Evolutionary conservation across 2,329 filamentous ascomycete species (phyloP), one percentile per base, ranked within the genome.

Genomic region (Domatiomyces globalis): DNA sequence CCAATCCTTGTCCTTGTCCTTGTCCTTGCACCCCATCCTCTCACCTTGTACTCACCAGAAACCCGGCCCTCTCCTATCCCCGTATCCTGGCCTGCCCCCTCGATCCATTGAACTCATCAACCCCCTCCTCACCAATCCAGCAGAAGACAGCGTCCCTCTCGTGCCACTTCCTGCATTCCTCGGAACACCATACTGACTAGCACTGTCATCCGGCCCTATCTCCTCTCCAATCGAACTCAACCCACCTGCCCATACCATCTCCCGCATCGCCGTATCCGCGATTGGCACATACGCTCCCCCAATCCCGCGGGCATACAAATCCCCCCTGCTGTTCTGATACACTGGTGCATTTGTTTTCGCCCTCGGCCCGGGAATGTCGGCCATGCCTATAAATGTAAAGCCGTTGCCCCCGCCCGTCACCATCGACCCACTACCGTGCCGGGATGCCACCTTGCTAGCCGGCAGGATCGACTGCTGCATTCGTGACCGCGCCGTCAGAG

Each of bases 151-250:
- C 43, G 43, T 45, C n/a, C 7, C 43, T 45, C 19, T 15, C 3
- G n/a, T n/a, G 33, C 45, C 17, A 5, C 22, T 25, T 3, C 22
- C 22, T 6, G 22, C 22, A 25, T 25, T 25, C 22, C 45, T 27
- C 5, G 20, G 20, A 10, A 18, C 45, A 39, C 55, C 56, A 22
- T 44, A 49, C 42, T 60, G 56, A 48, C 56, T 61, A 3, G 58
- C 58, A 50, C 60, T 61, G 20, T 61, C 58, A 43, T 58, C 57
- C n/a, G 58, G 60, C 18, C 48, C 19, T 15, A 60, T 42, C 10
- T 53, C 47, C 9, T 49, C 46, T 18, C 45, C 27, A 17, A 43
- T 47, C 10, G 15, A 19, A n/a, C 22, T 45, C 43, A 20, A 19
- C 25, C 36, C 29, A 44, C 6, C 9, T 48, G 19, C 27, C 39